Base-by-base conservation (phyloP, 768 basidiomycete genomes). In the Hygrocybe coccinea region DNA sequence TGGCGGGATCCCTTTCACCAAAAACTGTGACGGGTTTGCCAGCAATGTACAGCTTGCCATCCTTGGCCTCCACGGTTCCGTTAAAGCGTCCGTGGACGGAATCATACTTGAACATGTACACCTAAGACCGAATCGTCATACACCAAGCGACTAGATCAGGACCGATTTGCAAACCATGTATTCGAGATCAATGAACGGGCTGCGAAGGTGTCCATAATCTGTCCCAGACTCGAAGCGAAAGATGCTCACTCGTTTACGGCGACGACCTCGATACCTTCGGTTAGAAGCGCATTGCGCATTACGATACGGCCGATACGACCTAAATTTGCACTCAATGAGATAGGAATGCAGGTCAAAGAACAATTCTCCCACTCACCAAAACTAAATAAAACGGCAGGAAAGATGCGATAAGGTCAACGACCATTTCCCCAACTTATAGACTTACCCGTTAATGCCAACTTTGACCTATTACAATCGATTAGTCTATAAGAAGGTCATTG, bases 301-400 rank as follows among this genome's bases (percentile, higher is more conserved):
- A 98, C 97, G 72, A 98, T 95, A 76, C 97, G 95, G 73, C 97
- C 95, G 70, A 98, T 98, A 81, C 97, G 95, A 81, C 95, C 95
- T 93, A 53, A 11, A 49, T 10, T 35, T 25, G 39, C 24, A 25
- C 17, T 51, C 38, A 49, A 25, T 57, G 15, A 24, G 15, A 46
- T 4, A 2, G 24, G 37, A 17, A n/a, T 25, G 17, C 2, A 34
- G 1, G 33, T 15, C 38, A 25, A 49, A 34, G 6, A 33, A 36
- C 24, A 33, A 44, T 14, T n/a, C n/a, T n/a, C n/a, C 43, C 17
- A 52, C 87, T 69, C 69, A 91, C 91, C 90, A 75, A 93, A 92
- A 79, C 87, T 87, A 56, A 35, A 50, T 54, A 63, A 50, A 62
- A 55, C 10, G 62, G 57, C 46, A 53, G 41, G 48, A 56, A 56